Evolutionary conservation across 371 early-diverging fungal genomes (phyloP).

Genomic region (Thermomucor indicae-seudaticae): DNA sequence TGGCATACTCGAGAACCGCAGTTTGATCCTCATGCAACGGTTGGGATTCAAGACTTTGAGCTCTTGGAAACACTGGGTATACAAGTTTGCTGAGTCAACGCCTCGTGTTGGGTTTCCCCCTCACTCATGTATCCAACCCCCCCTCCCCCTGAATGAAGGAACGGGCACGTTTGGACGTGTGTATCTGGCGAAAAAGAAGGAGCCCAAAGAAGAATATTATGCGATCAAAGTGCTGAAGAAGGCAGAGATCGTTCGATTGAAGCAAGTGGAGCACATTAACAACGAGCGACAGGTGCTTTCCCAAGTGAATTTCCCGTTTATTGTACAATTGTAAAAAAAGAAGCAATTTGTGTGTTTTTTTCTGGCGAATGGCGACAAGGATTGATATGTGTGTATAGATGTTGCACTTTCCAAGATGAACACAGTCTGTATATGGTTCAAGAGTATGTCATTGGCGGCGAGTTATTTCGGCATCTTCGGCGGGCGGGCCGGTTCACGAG

Average conservation of each 20-base stretch:
- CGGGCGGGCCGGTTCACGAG: conserved; percentile 86
- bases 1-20: conserved; percentile 34
- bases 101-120: too few species aligned
- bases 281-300: conserved; percentile 92
- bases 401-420: conserved; percentile 90
- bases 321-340: conserved; percentile 84
- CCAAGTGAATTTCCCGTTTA: conserved; percentile 86
- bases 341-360: neutral
- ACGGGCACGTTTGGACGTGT: conserved; percentile 97
- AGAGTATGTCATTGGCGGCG: conserved; percentile 97
- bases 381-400: conserved; percentile 35
- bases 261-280: conserved; percentile 96
- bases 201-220: conserved; percentile 36
- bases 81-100: neutral
- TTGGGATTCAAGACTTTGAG: conserved; percentile 48
- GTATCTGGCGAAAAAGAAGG: conserved; percentile 67
- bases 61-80: conserved; percentile 67
- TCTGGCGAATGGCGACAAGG: neutral
- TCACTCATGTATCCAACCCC: too few species aligned
- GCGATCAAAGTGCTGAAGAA: conserved; percentile 95
- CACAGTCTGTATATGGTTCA: conserved; percentile 89
- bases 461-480: conserved; percentile 94
- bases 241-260: conserved; percentile 83
- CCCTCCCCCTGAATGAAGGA: conserved; percentile 53
- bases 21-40: conserved; percentile 22